Percentiles rank a stretch among this genome's conserved stretches.
These are phyloP conservation scores for Neonectria sp. DNA, from an alignment of 2,329 filamentous ascomycete species.

Conservation along the genomic window DNA sequence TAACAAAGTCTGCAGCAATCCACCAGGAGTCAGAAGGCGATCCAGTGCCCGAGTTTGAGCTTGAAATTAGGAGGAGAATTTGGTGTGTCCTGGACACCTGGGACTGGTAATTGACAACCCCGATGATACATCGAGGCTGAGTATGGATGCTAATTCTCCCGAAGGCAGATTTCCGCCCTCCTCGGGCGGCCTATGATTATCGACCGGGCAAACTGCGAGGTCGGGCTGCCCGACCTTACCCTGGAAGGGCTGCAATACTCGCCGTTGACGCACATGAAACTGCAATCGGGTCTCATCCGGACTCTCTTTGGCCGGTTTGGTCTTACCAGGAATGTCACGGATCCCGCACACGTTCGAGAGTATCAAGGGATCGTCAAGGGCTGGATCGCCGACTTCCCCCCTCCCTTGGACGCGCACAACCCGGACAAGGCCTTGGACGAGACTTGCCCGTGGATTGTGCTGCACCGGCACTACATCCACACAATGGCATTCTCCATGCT, in stretches of 20 bases:
- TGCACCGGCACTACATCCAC: slow-evolving; percentile 63
- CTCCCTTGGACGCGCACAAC: slow-evolving; percentile 55
- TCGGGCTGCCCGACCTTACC: slow-evolving; percentile 51
- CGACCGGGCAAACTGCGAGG: slow-evolving; percentile 52
- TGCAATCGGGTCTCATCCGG: slow-evolving; percentile 54
- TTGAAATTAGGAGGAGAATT: slow-evolving; percentile 54
- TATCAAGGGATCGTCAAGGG: slow-evolving; percentile 55
- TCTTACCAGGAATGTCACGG: slow-evolving; percentile 47
- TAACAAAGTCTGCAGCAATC: slow-evolving; percentile 44
- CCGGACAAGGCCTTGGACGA: slow-evolving; percentile 60
- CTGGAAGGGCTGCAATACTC: slow-evolving; percentile 52
- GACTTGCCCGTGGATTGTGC: slow-evolving; percentile 58
- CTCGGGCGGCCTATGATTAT: slow-evolving; percentile 54
- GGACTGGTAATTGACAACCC: slow-evolving; percentile 52
- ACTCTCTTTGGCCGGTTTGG: slow-evolving; percentile 52
- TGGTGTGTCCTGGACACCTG: slow-evolving; percentile 57
- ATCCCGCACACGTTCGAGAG: slow-evolving; percentile 49
- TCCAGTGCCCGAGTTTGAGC: slow-evolving; percentile 51
- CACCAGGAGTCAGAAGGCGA: slow-evolving; percentile 50
- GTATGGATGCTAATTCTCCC: slow-evolving; percentile 5
- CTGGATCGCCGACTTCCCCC: slow-evolving; percentile 61
- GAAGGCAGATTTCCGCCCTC: slow-evolving; percentile 55
- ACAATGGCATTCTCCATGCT: slow-evolving; percentile 61
- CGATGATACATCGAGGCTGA: background rate
- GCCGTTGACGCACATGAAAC: slow-evolving; percentile 54